Conservation (phyloP, 345 rosid genomes). For the Draba incana region DNA sequence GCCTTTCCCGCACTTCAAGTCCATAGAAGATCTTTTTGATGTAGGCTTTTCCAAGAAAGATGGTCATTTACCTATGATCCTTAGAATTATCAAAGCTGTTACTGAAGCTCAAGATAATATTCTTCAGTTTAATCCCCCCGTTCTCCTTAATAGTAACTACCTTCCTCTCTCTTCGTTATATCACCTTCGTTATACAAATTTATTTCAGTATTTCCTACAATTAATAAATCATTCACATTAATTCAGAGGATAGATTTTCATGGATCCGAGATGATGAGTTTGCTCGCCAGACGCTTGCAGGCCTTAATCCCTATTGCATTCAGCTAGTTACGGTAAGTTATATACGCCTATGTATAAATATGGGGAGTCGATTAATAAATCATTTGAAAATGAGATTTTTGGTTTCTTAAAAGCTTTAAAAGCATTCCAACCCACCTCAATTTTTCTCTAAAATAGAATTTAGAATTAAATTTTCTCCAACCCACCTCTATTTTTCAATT, state of each 20-base stretch:
- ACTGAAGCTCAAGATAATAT: constrained; percentile 45
- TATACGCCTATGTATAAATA: too few species aligned
- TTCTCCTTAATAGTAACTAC: constrained; percentile 47
- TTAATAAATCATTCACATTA: not conserved
- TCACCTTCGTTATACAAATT: not conserved
- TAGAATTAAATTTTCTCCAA: too few species aligned
- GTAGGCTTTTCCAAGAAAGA: constrained; percentile 54
- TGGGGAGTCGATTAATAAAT: too few species aligned
- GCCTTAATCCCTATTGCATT: constrained; percentile 66
- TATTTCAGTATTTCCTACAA: not conserved
- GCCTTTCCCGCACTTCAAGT: constrained; percentile 63
- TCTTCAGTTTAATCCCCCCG: constrained; percentile 62
- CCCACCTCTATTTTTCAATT: too few species aligned
- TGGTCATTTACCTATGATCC: constrained; percentile 51
- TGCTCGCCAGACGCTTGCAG: constrained; percentile 74
- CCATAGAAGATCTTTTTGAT: constrained; percentile 66
- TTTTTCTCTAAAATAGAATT: too few species aligned
- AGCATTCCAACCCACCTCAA: too few species aligned
- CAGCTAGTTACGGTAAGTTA: constrained; percentile 58
- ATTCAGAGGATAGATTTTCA: constrained; percentile 68
- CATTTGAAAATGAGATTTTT: too few species aligned
- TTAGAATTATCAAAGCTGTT: constrained; percentile 56
- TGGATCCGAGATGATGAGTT: constrained; percentile 86
- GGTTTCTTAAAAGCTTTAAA: too few species aligned
- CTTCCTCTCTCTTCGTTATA: not conserved